phyloP scores from a whole-genome alignment of 371 early-diverging fungal genomes.

The Rhizopus sp. region DNA sequence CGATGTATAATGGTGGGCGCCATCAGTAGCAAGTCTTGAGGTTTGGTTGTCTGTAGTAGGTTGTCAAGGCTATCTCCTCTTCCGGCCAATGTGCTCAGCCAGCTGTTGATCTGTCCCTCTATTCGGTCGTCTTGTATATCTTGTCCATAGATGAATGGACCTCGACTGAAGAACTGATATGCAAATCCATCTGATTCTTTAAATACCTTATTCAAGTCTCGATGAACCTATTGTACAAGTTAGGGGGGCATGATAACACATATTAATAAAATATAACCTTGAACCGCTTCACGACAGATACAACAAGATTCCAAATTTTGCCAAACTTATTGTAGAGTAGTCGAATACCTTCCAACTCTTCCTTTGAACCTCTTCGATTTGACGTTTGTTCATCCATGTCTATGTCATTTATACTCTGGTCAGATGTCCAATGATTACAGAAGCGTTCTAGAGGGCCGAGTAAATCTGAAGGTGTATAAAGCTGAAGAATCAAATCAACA shows the following conservation, averaged over 20 bases:
- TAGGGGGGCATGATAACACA: conserved; percentile 6
- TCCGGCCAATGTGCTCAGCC: conserved; percentile 38
- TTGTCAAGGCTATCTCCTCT: conserved; percentile 39
- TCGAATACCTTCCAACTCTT: conserved; percentile 38
- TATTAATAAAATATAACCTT: conserved; percentile 23
- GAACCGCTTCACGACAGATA: conserved; percentile 31
- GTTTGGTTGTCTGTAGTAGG: conserved; percentile 30
- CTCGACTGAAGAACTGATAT: conserved; percentile 36
- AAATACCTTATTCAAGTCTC: conserved; percentile 34
- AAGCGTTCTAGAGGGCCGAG: conserved; percentile 38
- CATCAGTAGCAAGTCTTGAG: conserved; percentile 31
- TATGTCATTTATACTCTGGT: conserved; percentile 15
- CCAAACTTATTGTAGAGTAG: conserved; percentile 40
- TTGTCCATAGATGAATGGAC: conserved; percentile 29
- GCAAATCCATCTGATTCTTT: conserved; percentile 30
- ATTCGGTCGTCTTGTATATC: conserved; percentile 24
- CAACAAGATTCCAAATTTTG: conserved; percentile 43
- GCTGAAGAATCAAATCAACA: conserved; percentile 47
- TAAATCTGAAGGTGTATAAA: conserved; percentile 36
- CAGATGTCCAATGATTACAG: conserved; percentile 43
- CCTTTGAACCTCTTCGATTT: conserved; percentile 16
- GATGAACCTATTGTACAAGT: conserved; percentile 17
- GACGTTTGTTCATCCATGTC: conserved; percentile 28
- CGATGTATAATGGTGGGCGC: conserved; percentile 41
- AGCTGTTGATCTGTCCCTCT: conserved; percentile 31